Evolutionary conservation across 352 stramenopile species (phyloP).

Genomic region (Globisporangium perplexum): DNA sequence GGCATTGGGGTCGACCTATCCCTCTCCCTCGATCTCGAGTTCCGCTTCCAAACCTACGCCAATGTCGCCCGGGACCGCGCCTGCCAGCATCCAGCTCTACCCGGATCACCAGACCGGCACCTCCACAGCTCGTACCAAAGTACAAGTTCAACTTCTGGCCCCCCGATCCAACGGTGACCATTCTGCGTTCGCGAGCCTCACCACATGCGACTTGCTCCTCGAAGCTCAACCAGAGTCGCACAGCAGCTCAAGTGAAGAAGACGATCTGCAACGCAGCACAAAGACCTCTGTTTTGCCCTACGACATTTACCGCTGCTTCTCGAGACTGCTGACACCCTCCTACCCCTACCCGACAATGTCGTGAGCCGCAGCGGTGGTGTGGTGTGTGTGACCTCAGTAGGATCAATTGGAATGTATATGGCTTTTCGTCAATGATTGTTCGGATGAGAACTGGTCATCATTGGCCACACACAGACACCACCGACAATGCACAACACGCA

Average conservation of each 20-base stretch:
- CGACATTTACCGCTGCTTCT: neutral
- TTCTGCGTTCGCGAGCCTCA: neutral
- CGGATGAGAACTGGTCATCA: constrained; percentile 77
- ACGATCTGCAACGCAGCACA: neutral
- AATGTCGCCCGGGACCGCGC: neutral
- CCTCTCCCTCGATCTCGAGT: neutral
- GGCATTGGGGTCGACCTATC: too few species aligned
- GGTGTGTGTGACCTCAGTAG: constrained; percentile 59
- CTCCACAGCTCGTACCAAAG: neutral
- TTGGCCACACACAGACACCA: constrained; percentile 24
- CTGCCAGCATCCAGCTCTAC: neutral
- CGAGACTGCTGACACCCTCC: neutral
- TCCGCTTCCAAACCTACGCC: constrained; percentile 5
- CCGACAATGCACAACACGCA: neutral
- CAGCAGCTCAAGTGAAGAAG: neutral
- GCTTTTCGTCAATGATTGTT: constrained; percentile 66
- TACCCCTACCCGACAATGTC: too few species aligned
- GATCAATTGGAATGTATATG: constrained; percentile 86
- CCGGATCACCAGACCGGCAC: neutral
- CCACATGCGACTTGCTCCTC: constrained; percentile 11
- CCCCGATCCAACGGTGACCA: neutral
- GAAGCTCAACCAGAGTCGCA: constrained; percentile 16
- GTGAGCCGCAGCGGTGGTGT: too few species aligned
- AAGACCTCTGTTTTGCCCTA: neutral
- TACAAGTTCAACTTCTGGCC: neutral